A percentile compares a stretch with the other conserved stretches of the same genome.
These are phyloP conservation scores for Mariannaea sp. DNA, from an alignment of 2,329 filamentous ascomycete species.

Conservation along the genomic window DNA sequence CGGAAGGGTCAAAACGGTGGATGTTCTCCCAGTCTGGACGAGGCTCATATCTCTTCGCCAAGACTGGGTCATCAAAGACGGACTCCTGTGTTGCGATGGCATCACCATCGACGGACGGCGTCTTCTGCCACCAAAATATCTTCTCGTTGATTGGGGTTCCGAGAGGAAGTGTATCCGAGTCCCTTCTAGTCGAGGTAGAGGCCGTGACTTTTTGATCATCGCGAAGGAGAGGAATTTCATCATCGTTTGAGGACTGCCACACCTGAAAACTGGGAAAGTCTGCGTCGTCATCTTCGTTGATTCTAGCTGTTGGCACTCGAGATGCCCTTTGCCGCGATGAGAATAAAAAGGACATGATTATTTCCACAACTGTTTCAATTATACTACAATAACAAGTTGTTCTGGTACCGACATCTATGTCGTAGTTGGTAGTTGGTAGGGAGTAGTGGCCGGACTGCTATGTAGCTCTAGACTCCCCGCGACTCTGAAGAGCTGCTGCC, in stretches of 20 bases:
- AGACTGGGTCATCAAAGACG: constrained; percentile 20
- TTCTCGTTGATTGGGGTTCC: constrained; percentile 13
- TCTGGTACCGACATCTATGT: neutral
- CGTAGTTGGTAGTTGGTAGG: no score
- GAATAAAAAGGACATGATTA: constrained; percentile 12
- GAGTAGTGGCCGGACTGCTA: neutral
- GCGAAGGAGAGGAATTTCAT: constrained; percentile 13
- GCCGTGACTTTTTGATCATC: constrained; percentile 3
- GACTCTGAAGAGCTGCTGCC: neutral
- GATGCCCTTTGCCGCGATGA: neutral
- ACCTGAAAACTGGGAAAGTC: neutral
- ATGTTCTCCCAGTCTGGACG: constrained; percentile 41
- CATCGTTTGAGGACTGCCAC: constrained; percentile 1
- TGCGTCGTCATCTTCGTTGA: neutral
- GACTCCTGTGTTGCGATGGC: constrained; percentile 19
- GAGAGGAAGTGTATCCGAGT: neutral
- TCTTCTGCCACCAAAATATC: constrained; percentile 12
- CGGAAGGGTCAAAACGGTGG: constrained; percentile 53
- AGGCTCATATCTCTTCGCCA: constrained; percentile 18
- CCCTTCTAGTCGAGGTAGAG: neutral
- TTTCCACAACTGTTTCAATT: neutral
- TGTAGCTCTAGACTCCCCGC: neutral
- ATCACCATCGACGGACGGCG: neutral
- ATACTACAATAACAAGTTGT: neutral
- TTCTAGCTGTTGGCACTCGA: neutral